Conservation (phyloP, 331 rosid species). For the Telfairia occidentalis region DNA sequence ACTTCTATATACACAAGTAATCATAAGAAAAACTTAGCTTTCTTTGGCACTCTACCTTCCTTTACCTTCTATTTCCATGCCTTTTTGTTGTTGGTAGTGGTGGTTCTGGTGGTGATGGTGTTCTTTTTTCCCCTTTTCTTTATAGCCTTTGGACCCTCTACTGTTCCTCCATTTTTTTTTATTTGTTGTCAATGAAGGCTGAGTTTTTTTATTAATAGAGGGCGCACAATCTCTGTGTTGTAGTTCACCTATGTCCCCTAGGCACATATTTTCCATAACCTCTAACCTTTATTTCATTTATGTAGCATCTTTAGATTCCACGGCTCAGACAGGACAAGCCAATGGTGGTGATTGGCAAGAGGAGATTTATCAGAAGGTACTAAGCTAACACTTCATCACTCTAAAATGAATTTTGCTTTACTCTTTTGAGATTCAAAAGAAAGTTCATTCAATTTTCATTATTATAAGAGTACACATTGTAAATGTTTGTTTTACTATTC, state of each 20-base stretch:
- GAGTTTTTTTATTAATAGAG: neutral
- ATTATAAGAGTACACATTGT: neutral
- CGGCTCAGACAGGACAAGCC: conserved; percentile 60
- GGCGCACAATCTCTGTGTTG: neutral
- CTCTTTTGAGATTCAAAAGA: neutral
- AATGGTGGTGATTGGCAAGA: conserved; percentile 84
- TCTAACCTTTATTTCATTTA: neutral
- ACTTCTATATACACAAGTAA: neutral
- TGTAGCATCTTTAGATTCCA: conserved; percentile 80
- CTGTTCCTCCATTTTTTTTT: neutral
- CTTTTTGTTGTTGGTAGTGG: neutral
- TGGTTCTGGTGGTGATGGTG: neutral
- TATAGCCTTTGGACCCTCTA: neutral
- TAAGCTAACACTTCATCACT: conserved; percentile 10
- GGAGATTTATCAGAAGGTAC: conserved; percentile 75
- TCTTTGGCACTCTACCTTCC: neutral
- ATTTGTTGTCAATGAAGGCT: neutral
- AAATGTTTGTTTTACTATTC: neutral
- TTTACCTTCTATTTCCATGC: neutral
- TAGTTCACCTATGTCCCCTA: neutral
- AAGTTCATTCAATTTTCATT: neutral
- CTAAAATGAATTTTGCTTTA: too few species aligned
- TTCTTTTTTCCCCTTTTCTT: neutral
- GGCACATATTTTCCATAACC: neutral
- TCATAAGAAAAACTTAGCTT: neutral